Conservation (phyloP, 2,329 filamentous ascomycete species). For the Aspergillus sp. region DNA sequence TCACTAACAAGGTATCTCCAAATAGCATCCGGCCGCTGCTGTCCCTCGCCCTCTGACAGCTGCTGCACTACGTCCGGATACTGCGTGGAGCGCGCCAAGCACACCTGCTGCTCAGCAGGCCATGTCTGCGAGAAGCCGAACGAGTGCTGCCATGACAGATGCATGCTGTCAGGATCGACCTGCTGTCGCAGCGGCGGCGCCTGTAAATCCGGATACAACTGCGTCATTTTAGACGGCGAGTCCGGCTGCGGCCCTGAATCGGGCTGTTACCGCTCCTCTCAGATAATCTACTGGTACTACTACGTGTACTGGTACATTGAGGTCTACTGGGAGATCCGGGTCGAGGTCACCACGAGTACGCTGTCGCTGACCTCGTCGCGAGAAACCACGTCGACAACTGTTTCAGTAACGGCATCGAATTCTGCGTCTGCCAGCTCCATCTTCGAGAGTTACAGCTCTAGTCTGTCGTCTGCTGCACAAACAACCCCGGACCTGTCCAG, state of each 20-base stretch:
- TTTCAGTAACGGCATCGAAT: background rate
- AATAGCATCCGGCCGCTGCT: background rate
- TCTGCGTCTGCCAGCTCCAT: background rate
- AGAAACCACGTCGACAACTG: background rate
- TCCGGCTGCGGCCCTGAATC: background rate
- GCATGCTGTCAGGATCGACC: background rate
- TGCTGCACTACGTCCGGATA: background rate
- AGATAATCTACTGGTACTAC: slow-evolving; percentile 3
- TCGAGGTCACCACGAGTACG: background rate
- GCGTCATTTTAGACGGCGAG: background rate
- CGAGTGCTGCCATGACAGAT: background rate
- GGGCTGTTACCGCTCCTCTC: background rate
- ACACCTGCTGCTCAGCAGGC: background rate
- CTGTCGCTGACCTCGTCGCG: background rate
- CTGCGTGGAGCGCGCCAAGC: background rate
- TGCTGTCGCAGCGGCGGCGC: background rate
- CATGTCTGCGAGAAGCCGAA: background rate
- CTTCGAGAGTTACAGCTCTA: background rate
- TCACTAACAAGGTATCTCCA: background rate
- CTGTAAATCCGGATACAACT: background rate
- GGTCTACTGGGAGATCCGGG: background rate
- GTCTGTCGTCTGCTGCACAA: background rate
- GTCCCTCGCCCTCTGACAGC: background rate
- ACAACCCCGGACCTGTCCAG: background rate
- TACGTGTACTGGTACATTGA: slow-evolving; percentile 7